Evolutionary conservation across 495 filamentous ascomycete genomes (phyloP), one percentile per base, ranked within the genome.

Genomic region (Opeltia flavorubescens): DNA sequence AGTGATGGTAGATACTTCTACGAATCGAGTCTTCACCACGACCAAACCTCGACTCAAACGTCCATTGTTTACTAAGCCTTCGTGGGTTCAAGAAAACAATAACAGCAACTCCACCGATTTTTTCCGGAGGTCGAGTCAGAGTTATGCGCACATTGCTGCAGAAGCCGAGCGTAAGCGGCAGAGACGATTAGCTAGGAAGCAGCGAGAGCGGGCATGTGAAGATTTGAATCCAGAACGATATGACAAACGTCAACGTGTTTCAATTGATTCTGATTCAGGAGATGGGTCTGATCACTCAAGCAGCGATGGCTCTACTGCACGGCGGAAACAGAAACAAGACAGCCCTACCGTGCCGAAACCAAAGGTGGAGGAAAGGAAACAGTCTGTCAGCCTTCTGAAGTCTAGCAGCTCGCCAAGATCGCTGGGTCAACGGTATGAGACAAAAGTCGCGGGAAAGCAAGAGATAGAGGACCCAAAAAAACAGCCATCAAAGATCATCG

Each of bases 41-140:
- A 17, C 30, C 18, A 49, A 46, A 23, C 43, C 61, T 7, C 29
- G 55, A 8, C 28, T 24, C n/a, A 84, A 80, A 66, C 70, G 68
- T 44, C 69, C 70, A 1, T 70, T 86, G 26, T 86, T 86, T 59
- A 86, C 79, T 28, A 80, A 77, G 57, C 77, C 80, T 24, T 68
- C 72, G 1, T 80, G 70, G 62, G 66, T 72, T 31, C 71, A 60
- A 34, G 64, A 60, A 3, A 51, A 63, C 13, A 53, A 59, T 2
- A 66, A 68, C 21, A 62, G 62, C 8, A 66, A 74, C 24, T 62
- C 64, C 9, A 51, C 74, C 5, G 72, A 79, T 17, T 74, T 88
- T 35, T 89, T 86, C 55, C 75, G 76, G 28, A 76, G 78, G 24
- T 77, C 78, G 12, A 71, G 72, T 43, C 76, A 83, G 47, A 72